Evolutionary conservation across 345 rosid species (phyloP).

Genomic region (Rhizophora apiculata): DNA sequence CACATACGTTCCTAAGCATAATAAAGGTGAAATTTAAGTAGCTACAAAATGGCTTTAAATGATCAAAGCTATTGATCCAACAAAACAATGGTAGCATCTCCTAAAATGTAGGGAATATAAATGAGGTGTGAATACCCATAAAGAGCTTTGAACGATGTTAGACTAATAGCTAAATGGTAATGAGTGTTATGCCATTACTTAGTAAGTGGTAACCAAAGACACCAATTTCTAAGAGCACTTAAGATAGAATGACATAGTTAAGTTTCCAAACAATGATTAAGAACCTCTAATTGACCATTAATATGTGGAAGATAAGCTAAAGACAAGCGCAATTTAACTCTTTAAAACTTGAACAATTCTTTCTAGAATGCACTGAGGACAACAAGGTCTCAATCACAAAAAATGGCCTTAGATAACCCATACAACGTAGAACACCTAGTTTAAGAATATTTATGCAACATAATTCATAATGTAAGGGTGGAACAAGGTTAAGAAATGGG

Average conservation of each 20-base stretch:
- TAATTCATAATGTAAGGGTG: too few species aligned
- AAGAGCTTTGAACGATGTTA: not conserved
- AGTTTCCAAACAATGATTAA: not conserved
- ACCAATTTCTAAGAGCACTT: not conserved
- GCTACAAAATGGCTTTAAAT: fast-evolving
- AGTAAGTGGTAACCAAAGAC: not conserved
- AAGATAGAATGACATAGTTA: not conserved
- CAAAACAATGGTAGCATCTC: not conserved
- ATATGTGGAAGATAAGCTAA: not conserved
- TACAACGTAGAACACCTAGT: not conserved
- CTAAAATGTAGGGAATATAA: not conserved
- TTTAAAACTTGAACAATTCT: not conserved
- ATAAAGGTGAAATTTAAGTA: not conserved
- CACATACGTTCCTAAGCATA: not conserved
- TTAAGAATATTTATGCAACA: too few species aligned
- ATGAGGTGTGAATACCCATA: not conserved
- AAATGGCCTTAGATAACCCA: not conserved
- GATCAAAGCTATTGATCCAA: fast-evolving
- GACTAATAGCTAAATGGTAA: too few species aligned
- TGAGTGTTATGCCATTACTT: not conserved
- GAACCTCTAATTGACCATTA: fast-evolving
- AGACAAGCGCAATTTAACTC: not conserved
- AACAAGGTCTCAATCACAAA: not conserved
- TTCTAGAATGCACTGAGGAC: not conserved
- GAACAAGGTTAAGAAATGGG: not conserved